Evolutionary conservation across 768 basidiomycete genomes (phyloP).

Genomic region (Tulasnella sp.): DNA sequence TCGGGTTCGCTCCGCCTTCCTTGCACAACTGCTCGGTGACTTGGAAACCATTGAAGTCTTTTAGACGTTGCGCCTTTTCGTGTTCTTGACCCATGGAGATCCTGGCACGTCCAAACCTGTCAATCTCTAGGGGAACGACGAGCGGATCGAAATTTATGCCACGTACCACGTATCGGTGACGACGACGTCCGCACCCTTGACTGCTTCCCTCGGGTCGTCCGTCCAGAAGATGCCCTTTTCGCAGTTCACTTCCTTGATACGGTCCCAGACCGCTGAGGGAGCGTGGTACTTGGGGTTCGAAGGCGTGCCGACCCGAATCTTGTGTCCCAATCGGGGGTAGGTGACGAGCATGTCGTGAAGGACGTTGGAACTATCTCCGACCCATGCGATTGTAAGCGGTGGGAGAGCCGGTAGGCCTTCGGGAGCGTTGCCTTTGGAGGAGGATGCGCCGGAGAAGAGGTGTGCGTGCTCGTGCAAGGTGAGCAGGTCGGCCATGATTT

Average conservation of each 20-base stretch:
- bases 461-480: conserved; percentile 80
- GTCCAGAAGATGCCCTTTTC: conserved; percentile 76
- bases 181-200: conserved; percentile 91
- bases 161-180: conserved; percentile 95
- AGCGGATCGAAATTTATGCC: background rate
- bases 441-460: conserved; percentile 49
- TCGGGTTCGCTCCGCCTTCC: conserved; percentile 76
- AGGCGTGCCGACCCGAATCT: conserved; percentile 87
- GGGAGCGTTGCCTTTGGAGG: background rate
- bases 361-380: conserved; percentile 95
- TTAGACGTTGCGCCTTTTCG: conserved; percentile 82
- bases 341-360: conserved; percentile 97
- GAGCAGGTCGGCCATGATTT: conserved; percentile 89
- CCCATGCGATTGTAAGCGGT: conserved; percentile 87
- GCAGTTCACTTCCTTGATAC: conserved; percentile 73
- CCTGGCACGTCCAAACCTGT: conserved; percentile 55
- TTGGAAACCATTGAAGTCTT: conserved; percentile 91
- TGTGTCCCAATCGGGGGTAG: conserved; percentile 84
- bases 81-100: conserved; percentile 99
- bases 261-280: conserved; percentile 75
- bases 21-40: conserved; percentile 86
- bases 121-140: conserved; percentile 14
- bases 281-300: conserved; percentile 88
- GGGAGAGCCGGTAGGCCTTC: conserved; percentile 56
- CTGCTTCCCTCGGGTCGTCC: conserved; percentile 80